Evolutionary conservation across 805 yeast genomes (phyloP).

Genomic region (Cyberlindnera xishuangbannaensis): DNA sequence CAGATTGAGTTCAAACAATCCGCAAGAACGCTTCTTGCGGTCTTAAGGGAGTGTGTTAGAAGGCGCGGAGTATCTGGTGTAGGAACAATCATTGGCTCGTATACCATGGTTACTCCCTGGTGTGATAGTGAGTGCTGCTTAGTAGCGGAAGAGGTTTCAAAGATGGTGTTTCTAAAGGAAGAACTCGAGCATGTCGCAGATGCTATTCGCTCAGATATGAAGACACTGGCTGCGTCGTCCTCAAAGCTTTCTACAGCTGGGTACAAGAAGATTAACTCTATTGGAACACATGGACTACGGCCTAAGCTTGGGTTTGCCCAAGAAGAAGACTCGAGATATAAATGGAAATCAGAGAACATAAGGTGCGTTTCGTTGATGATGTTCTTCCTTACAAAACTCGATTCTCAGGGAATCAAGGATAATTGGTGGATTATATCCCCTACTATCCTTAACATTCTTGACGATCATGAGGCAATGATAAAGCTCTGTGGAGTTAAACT

Average conservation of each 20-base stretch:
- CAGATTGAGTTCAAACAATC: slow-evolving; percentile 12
- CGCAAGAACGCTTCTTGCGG: slow-evolving; percentile 1
- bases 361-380: slow-evolving; percentile 15
- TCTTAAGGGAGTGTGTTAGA: slow-evolving; percentile 4
- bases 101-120: slow-evolving; percentile 18
- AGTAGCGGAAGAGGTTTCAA: no score
- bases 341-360: slow-evolving; percentile 16
- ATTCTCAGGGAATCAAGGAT: slow-evolving; percentile 7
- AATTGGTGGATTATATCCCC: slow-evolving; percentile 25
- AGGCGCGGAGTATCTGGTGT: no score
- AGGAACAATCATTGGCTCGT: no score
- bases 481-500: slow-evolving; percentile 21
- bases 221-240: slow-evolving; percentile 4
- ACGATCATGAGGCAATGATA: slow-evolving; percentile 25
- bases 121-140: slow-evolving; percentile 11
- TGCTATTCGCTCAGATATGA: slow-evolving; percentile 10
- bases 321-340: slow-evolving; percentile 10
- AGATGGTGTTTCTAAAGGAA: no score
- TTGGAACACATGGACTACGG: slow-evolving; percentile 4
- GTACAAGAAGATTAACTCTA: slow-evolving; percentile 9
- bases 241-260: slow-evolving; percentile 19
- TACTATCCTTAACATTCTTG: slow-evolving; percentile 21
- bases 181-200: slow-evolving; percentile 1
- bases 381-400: slow-evolving; percentile 4
- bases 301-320: slow-evolving; percentile 13